Conservation (phyloP, 73 alveolate species). For the Urostyla sp. region DNA sequence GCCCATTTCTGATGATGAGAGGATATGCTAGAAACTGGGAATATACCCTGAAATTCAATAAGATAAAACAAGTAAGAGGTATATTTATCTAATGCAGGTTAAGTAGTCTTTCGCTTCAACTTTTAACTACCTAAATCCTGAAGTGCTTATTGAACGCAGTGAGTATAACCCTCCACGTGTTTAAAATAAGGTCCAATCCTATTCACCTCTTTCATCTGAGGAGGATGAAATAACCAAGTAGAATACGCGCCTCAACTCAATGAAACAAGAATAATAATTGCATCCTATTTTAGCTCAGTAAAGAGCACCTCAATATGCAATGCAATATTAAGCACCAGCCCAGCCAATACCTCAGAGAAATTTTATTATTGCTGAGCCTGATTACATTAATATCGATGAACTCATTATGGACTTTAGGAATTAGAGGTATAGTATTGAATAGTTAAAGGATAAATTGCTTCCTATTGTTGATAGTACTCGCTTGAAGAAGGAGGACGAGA, state of each 20-base stretch:
- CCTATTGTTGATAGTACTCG: background rate
- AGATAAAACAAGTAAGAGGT: background rate
- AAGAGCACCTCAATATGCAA: background rate
- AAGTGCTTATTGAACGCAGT: background rate
- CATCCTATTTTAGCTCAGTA: background rate
- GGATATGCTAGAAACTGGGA: constrained; percentile 26
- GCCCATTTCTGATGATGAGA: constrained; percentile 30
- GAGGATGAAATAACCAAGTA: background rate
- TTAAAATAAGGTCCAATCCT: background rate
- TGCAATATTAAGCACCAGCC: background rate
- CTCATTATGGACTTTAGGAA: background rate
- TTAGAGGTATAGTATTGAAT: background rate
- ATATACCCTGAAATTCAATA: background rate
- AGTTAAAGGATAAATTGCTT: constrained; percentile 10
- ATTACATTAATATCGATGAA: constrained; percentile 1
- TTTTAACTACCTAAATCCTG: constrained; percentile 26
- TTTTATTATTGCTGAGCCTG: background rate
- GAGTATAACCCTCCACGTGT: background rate
- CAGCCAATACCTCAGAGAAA: background rate
- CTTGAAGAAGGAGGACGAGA: constrained; percentile 22
- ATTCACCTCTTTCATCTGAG: constrained; percentile 35
- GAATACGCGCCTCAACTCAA: background rate
- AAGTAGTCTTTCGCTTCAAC: constrained; percentile 11
- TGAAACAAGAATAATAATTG: constrained; percentile 6
- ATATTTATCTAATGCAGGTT: background rate